Evolutionary conservation across 352 stramenopile genomes (phyloP).

Genomic region (Pythium rhizo-oryzae): DNA sequence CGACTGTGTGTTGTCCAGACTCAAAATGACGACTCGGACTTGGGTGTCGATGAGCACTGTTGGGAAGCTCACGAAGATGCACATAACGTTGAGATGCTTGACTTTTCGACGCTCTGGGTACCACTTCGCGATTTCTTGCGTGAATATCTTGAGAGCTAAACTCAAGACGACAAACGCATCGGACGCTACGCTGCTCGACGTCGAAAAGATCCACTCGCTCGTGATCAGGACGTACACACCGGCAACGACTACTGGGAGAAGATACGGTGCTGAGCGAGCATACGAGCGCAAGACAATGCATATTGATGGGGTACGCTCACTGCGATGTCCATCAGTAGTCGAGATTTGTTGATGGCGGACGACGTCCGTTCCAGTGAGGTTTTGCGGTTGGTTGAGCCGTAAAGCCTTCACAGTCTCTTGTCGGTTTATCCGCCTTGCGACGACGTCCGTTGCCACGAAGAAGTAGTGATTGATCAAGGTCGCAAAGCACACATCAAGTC

Average conservation of each 20-base stretch:
- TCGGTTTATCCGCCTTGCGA: neutral
- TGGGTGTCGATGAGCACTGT: neutral
- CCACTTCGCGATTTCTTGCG: neutral
- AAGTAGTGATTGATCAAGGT: neutral
- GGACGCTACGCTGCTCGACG: neutral
- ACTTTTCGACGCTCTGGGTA: neutral
- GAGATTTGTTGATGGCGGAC: neutral
- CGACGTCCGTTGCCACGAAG: neutral
- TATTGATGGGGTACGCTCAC: neutral
- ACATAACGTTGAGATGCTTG: neutral
- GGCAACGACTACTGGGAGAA: neutral
- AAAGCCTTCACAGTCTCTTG: neutral
- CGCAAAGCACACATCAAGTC: neutral
- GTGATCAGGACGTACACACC: neutral
- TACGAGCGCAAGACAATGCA: neutral
- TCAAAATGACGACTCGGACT: neutral
- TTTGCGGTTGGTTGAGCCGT: neutral
- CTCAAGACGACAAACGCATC: neutral
- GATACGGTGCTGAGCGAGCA: neutral
- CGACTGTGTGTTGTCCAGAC: neutral
- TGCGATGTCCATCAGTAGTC: neutral
- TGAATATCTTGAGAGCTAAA: neutral
- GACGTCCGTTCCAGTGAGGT: neutral
- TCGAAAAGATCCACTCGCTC: neutral
- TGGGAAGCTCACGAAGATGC: neutral